Evolutionary conservation across 129 eudicot species (phyloP).

Genomic region (Lactuca saligna): DNA sequence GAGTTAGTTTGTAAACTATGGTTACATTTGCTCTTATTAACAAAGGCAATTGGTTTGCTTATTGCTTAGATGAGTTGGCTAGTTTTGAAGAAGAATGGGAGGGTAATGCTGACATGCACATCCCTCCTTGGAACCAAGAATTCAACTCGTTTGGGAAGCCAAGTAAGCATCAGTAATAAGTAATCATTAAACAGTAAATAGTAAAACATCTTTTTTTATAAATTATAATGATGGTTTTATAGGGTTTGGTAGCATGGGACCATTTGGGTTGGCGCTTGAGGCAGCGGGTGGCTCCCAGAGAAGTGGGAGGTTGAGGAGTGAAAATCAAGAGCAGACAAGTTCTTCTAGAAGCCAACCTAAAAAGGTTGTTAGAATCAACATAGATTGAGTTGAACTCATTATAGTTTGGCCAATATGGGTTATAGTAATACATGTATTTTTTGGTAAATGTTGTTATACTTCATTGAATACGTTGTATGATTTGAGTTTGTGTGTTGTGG

Average conservation of each 20-base stretch:
- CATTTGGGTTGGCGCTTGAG: constrained; percentile 33
- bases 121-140: constrained; percentile 51
- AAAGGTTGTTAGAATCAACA: constrained; percentile 52
- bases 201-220: background rate
- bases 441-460: constrained; percentile 2
- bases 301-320: background rate
- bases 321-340: constrained; percentile 11
- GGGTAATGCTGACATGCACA: constrained; percentile 49
- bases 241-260: constrained; percentile 28
- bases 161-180: constrained; percentile 32
- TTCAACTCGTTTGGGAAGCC: constrained; percentile 25
- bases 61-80: constrained; percentile 61
- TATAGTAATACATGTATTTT: background rate
- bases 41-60: background rate
- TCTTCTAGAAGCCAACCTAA: constrained; percentile 40
- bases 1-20: background rate
- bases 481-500: constrained; percentile 8
- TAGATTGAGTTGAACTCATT: constrained; percentile 44
- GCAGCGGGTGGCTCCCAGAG: constrained; percentile 1
- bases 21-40: background rate
- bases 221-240: background rate
- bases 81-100: constrained; percentile 84
- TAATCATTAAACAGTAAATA: background rate
- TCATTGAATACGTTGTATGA: background rate
- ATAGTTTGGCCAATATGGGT: background rate